Evolutionary conservation across 2,329 filamentous ascomycete genomes (phyloP), one percentile per base, ranked within the genome.

Genomic region (Plenodomus biglobosus): DNA sequence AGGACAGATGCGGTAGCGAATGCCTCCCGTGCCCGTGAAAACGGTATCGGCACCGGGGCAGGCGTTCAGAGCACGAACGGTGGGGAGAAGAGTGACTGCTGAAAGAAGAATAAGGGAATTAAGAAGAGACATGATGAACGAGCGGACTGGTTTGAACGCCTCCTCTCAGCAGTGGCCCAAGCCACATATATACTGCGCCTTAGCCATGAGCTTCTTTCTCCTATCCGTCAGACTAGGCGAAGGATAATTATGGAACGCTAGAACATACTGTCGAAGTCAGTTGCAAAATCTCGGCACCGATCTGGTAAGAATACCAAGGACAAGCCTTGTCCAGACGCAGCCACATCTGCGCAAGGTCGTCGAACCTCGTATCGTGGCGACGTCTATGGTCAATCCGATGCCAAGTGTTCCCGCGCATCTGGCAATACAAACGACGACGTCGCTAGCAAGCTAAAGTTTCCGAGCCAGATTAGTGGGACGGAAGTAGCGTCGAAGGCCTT

Each of bases 1-100:
- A 3, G 56, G 49, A 35, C 61, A 64, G 24, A 64, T 40, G 35
- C 58, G 56, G 27, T 64, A 64, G 34, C 53, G 50, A 16, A 64
- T 56, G 8, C 58, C 56, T 41, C 48, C 37, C 17, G 52, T 34
- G 43, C 61, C 61, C 18, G 53, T 57, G 35, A 52, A 59, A 18
- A 59, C 47, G 24, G 52, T 53, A 39, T 64, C 61, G 16, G 52
- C 44, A 20, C 22, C 43, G 35, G 61, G 59, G 41, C 61, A 64
- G 20, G 49, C 54, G 44, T 64, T 62, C 21, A 64, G 50, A 38
- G 50, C 55, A 30, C 44, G 22, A 8, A 54, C 48, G 27, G 52
- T 44, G 11, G 57, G 38, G 32, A 61, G 50, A 44, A 62, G 52
- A 56, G 46, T 21, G 41, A 53, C 46, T 44, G 49, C 41, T 22